Base-by-base conservation (phyloP, 768 basidiomycete species). In the Cytidiella melzeri region DNA sequence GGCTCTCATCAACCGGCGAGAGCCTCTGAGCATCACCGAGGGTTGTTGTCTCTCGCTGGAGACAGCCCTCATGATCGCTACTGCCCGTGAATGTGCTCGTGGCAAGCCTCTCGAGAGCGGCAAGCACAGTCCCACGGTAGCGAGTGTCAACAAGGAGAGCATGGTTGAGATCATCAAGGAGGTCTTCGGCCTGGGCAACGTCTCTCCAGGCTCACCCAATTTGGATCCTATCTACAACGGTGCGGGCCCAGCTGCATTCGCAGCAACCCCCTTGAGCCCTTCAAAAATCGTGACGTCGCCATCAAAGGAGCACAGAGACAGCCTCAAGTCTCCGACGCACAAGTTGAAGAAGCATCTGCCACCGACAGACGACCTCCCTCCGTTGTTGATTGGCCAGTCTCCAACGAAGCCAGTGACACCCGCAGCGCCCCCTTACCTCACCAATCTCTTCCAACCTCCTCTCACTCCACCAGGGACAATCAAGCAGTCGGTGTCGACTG, bases 31-130 rank as follows among this genome's bases (percentile, higher is more conserved):
- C 0, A 63, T 76, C 1, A 69, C 70, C 9, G 88, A 87, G 50
- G 81, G 77, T 30, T 60, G 65, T 3, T 64, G 66, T 27, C 67
- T 90, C n/a, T 80, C 81, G 41, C 61, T 80, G 58, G 76, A 81
- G 30, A 80, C 79, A 0, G 69, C 78, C 0, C 61, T 84, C 1
- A 70, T 62, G 26, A 67, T 87, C 15, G 78, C 78, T 0, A 61
- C 65, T 1, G 78, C 77, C 2, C 72, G 84, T 1, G 84, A 86
- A 63, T 15, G 60, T 58, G 7, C 59, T 55, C 42, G 70, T 70
- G 23, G 57, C 64, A 72, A 4, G 65, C 73, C 2, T 54, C 61
- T 3, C 47, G 57, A 59, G 18, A 56, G 42, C 1, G 68, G 69
- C 2, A 52, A 47, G 27, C 58, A 51, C 15, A 61, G 61, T 0